Evolutionary conservation across 2,329 filamentous ascomycete species (phyloP), one percentile per base, ranked within the genome.

Genomic region (Neopestalotiopsis sp.): DNA sequence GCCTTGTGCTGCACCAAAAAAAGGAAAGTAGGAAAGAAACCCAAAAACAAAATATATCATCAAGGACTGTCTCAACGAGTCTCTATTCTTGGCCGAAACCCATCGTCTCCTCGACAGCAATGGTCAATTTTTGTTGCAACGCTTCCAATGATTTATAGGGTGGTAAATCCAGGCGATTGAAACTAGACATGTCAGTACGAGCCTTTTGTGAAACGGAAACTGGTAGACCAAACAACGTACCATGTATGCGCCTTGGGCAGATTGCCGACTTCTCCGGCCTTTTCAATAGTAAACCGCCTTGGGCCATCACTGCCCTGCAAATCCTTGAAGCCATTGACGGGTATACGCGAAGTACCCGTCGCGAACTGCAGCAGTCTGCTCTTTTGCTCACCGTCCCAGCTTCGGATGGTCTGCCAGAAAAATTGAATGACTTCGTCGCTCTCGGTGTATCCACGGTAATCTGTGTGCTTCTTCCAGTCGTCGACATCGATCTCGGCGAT

Each of bases 381-480:
- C 86, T 99, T 99, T 82, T 99, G 96, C 82, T 99, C 96, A 34
- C 96, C 94, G 79, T 99, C 96, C 96, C 96, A 99, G 71, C 90
- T 94, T 73, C 95, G 91, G 73, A 99, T 96, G 70, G 93, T 95
- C 86, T 97, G 95, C 96, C 96, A 99, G 88, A 99, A 99, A 86
- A 97, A 95, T 81, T 97, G 93, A 73, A 99, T 96, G 32, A 99
- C 96, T 78, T 98, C 94, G 76, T 99, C 96, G 68, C 91, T 94
- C 83, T 99, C 96, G 10, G 97, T 98, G 87, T 99, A 99, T 67
- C 96, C 96, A 75, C 96, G 92, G 82, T 99, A 99, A 79, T 99
- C 96, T 61, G 96, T 99, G 84, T 99, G 96, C 87, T 99, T 99
- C 92, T 99, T 98, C 96, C 96, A 99, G 82, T 99, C 96, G 70